Evolutionary conservation across 2,329 filamentous ascomycete species (phyloP).

Genomic region (Annulohypoxylon truncatum): DNA sequence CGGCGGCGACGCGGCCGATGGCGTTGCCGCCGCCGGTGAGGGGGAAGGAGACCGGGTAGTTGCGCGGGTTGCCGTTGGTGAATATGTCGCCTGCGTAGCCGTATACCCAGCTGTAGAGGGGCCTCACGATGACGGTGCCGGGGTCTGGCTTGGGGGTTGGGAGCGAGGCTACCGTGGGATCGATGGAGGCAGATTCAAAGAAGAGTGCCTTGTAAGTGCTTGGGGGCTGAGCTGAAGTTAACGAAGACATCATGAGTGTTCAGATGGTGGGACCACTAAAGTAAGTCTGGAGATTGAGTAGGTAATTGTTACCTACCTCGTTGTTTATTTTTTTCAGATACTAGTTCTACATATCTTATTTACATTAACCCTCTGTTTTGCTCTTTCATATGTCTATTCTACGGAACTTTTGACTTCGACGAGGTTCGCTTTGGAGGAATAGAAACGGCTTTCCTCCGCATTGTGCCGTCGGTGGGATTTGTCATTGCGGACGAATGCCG

Average conservation of each 20-base stretch:
- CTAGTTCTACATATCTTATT: not conserved
- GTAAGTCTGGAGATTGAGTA: not conserved
- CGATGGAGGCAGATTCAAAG: conserved; percentile 18
- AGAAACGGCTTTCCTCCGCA: not conserved
- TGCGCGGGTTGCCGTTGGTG: conserved; percentile 32
- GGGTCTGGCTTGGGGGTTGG: conserved; percentile 21
- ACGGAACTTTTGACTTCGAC: not conserved
- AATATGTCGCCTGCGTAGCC: conserved; percentile 30
- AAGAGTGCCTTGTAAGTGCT: conserved; percentile 28
- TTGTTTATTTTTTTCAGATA: not conserved
- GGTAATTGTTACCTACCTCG: not conserved
- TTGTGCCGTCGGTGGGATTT: not conserved
- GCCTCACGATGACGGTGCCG: conserved; percentile 24
- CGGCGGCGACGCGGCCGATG: conserved; percentile 36
- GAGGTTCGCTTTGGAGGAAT: not conserved
- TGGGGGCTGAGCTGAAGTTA: conserved; percentile 8
- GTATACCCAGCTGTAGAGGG: conserved; percentile 28
- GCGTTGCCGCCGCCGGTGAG: conserved; percentile 18
- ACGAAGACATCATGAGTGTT: not conserved
- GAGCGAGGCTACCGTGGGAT: conserved; percentile 9
- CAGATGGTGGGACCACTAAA: not conserved
- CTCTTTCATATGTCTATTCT: not conserved
- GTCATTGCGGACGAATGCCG: conserved; percentile 17
- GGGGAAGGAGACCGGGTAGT: conserved; percentile 27
- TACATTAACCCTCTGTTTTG: not conserved